These are phyloP conservation scores for Paradendryphiella salina DNA, from an alignment of 2,329 filamentous ascomycete species.

Conservation along the genomic window DNA sequence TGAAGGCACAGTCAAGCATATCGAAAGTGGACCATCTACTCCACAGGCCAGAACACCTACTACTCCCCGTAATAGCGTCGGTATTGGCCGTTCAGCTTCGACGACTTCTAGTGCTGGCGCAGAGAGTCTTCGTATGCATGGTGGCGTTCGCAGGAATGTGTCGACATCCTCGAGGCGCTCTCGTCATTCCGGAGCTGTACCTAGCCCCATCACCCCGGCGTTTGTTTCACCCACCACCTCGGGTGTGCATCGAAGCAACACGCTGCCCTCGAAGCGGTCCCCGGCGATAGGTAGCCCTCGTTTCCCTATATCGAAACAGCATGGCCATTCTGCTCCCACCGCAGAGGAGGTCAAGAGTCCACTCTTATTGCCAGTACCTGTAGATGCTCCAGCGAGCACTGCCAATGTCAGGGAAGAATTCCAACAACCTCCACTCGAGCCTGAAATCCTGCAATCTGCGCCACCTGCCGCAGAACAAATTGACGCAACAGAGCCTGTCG, in stretches of 20 bases:
- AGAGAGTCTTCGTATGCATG: slow-evolving; percentile 81
- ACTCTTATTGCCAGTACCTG: slow-evolving; percentile 22
- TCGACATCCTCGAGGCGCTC: slow-evolving; percentile 92
- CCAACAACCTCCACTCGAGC: slow-evolving; percentile 3
- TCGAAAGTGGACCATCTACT: slow-evolving; percentile 68
- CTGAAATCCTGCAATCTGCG: slow-evolving; percentile 4
- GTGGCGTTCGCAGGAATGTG: slow-evolving; percentile 79
- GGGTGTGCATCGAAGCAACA: slow-evolving; percentile 80
- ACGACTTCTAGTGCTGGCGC: slow-evolving; percentile 70
- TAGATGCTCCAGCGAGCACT: slow-evolving; percentile 14
- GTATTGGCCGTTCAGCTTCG: slow-evolving; percentile 75
- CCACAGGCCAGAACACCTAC: slow-evolving; percentile 56
- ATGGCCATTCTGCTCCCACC: slow-evolving; percentile 57
- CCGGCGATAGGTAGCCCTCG: slow-evolving; percentile 60
- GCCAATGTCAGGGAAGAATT: slow-evolving; percentile 15
- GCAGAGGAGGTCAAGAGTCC: slow-evolving; percentile 35
- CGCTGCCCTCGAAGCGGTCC: slow-evolving; percentile 86
- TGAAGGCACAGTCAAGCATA: slow-evolving; percentile 69
- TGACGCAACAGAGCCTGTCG: slow-evolving; percentile 12
- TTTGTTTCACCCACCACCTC: slow-evolving; percentile 49
- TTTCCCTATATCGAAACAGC: slow-evolving; percentile 50
- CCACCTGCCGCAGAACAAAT: slow-evolving; percentile 10
- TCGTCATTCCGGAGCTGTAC: slow-evolving; percentile 69
- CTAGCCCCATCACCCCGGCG: slow-evolving; percentile 59
- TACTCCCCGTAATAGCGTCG: slow-evolving; percentile 57